Evolutionary conservation across 2,329 filamentous ascomycete species (phyloP).

Genomic region (Sarocladium kiliense): DNA sequence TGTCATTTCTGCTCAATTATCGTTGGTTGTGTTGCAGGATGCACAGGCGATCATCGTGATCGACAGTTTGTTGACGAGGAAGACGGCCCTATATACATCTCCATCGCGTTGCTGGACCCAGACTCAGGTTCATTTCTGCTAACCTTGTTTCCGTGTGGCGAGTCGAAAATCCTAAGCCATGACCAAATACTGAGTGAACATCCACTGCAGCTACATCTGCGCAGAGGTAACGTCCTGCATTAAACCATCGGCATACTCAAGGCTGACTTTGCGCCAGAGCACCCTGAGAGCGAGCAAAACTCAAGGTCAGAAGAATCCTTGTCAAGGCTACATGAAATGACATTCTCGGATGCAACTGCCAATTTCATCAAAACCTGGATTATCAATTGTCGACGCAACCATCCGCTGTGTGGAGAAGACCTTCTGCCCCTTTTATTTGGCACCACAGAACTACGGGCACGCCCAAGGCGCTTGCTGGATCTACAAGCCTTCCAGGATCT

Average conservation of each 20-base stretch:
- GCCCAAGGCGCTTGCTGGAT: conserved; percentile 1
- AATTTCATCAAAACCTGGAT: conserved; percentile 4
- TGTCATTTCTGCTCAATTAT: conserved; percentile 6
- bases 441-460: not conserved
- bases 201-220: not conserved
- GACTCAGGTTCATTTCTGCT: not conserved
- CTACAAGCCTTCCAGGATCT: not conserved
- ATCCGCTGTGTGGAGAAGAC: conserved; percentile 1
- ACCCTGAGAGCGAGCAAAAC: not conserved
- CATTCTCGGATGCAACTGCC: conserved; percentile 2
- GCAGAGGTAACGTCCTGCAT: not conserved
- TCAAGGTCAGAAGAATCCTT: not conserved
- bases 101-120: not conserved
- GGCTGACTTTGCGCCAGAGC: too few relatives aligned
- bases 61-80: not conserved
- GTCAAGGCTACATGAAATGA: not conserved
- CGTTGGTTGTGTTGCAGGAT: not conserved
- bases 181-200: not conserved
- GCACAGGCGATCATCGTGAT: conserved; percentile 3
- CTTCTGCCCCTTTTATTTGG: not conserved
- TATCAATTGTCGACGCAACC: not conserved
- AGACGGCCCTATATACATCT: conserved; percentile 2
- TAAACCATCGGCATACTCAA: too few relatives aligned
- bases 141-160: not conserved
- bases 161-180: not conserved